A percentile compares a stretch with the other conserved stretches of the same genome.
Evolutionary conservation across 805 yeast genomes (phyloP).

Genomic region (Kluyveromyces dobzhanskii): DNA sequence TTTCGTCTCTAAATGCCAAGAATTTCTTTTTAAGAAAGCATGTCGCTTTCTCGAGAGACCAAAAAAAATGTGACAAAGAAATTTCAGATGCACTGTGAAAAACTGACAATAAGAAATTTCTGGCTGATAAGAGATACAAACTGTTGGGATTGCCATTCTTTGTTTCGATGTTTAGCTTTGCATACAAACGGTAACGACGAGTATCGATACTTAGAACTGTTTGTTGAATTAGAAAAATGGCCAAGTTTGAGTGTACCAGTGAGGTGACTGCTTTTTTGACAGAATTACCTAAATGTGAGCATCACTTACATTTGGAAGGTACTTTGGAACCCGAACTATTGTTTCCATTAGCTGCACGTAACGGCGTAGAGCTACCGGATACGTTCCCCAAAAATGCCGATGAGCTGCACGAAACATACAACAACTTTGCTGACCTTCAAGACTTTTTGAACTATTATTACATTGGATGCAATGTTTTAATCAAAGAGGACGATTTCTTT

Average conservation of each 20-base stretch:
- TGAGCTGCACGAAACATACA: constrained; percentile 50
- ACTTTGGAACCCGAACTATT: constrained; percentile 70
- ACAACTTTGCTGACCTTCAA: constrained; percentile 57
- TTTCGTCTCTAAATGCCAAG: no score
- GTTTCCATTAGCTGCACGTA: constrained; percentile 61
- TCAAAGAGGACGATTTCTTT: constrained; percentile 61
- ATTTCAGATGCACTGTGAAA: no score
- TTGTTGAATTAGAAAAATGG: no score
- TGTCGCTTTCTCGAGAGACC: no score
- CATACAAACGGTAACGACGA: no score
- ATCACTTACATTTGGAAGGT: constrained; percentile 79
- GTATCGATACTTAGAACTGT: no score
- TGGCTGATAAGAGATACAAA: no score
- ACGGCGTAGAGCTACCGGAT: constrained; percentile 50
- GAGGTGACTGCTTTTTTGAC: constrained; percentile 44
- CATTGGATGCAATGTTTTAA: constrained; percentile 71
- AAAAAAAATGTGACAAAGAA: no score
- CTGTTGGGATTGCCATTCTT: no score
- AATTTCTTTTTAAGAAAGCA: no score
- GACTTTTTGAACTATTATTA: constrained; percentile 75
- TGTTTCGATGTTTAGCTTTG: no score
- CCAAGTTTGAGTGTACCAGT: constrained; percentile 27
- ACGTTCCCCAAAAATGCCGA: constrained; percentile 53
- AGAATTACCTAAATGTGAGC: constrained; percentile 81
- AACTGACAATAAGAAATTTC: no score